Evolutionary conservation across 2,329 filamentous ascomycete species (phyloP), one percentile per base, ranked within the genome.

Genomic region (Corynespora cassiicola): DNA sequence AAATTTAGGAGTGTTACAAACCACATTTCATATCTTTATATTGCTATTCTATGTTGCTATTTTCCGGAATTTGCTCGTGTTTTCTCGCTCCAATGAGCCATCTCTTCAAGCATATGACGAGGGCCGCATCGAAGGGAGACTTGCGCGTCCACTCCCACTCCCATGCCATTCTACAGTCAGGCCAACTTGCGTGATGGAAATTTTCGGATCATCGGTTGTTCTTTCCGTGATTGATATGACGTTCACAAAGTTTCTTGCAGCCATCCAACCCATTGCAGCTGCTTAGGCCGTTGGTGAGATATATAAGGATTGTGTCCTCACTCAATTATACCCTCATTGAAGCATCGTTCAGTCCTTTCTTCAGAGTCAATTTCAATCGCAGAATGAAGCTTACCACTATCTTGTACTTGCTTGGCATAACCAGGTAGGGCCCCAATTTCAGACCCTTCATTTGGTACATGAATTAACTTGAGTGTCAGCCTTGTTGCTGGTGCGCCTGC

Each of bases 321-420:
- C 5, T 17, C 28, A 17, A 7, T 9, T 18, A 31, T 27, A n/a
- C n/a, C n/a, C n/a, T 31, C 21, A 20, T 19, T 22, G 40, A 45
- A 47, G 34, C 40, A 49, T 21, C n/a, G n/a, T 34, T 24, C 33
- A 31, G 34, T 19, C 25, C 31, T 24, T 34, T 34, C 41, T 24
- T 33, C 23, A 25, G 45, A 17, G 34, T 39, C 29, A 33, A 35
- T 37, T 37, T 24, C 6, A 25, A 23, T 10, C 30, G 45, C 49
- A 58, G 29, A 19, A 62, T 63, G 58, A 63, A 61, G 52, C 33
- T 63, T 45, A 45, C 47, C 20, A 49, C 52, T 29, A 32, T 54
- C 33, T 25, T 58, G 24, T 46, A 45, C 41, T 16, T 44, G 14
- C 36, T 57, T 21, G 52, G 52, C 31, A 34, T 55, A 22, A 44